Conservation (phyloP, 202 grass and related monocot species). For the Setaria italica region DNA sequence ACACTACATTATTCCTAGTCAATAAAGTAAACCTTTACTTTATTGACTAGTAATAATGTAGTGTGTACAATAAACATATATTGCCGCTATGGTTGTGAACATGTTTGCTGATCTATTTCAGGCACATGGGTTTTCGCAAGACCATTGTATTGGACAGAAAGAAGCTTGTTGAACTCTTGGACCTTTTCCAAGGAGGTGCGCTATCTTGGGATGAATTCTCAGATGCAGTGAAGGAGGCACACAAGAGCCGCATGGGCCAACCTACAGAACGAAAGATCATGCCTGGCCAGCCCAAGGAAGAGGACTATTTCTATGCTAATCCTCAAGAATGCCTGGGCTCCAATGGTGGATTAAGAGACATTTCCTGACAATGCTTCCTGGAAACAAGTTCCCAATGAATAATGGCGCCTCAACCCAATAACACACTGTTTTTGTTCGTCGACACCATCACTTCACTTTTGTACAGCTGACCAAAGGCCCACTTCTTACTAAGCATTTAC, state of each 20-base stretch:
- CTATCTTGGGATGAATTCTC: constrained; percentile 84
- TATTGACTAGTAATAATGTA: too few species aligned
- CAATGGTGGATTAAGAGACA: constrained; percentile 35
- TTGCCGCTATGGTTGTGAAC: background rate
- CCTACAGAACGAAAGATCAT: constrained; percentile 61
- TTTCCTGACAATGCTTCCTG: constrained; percentile 27
- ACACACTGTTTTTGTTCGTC: background rate
- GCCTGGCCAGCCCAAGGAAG: constrained; percentile 82
- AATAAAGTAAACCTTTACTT: background rate
- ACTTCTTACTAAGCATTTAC: constrained; percentile 42
- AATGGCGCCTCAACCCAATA: background rate
- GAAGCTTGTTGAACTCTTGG: constrained; percentile 84
- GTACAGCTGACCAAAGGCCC: constrained; percentile 47
- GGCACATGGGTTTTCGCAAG: constrained; percentile 70
- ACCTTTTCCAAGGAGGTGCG: constrained; percentile 67
- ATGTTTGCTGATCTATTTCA: constrained; percentile 31
- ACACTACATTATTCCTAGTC: background rate
- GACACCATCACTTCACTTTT: background rate
- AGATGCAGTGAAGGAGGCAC: constrained; percentile 67
- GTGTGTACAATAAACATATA: background rate
- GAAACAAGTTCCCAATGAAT: background rate
- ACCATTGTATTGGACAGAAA: constrained; percentile 77
- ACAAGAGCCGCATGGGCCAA: constrained; percentile 79
- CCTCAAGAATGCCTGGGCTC: constrained; percentile 75
- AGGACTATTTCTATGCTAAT: constrained; percentile 94